Evolutionary conservation across 768 basidiomycete species (phyloP), one percentile per base, ranked within the genome.

Genomic region (Phaeotremella skinneri): DNA sequence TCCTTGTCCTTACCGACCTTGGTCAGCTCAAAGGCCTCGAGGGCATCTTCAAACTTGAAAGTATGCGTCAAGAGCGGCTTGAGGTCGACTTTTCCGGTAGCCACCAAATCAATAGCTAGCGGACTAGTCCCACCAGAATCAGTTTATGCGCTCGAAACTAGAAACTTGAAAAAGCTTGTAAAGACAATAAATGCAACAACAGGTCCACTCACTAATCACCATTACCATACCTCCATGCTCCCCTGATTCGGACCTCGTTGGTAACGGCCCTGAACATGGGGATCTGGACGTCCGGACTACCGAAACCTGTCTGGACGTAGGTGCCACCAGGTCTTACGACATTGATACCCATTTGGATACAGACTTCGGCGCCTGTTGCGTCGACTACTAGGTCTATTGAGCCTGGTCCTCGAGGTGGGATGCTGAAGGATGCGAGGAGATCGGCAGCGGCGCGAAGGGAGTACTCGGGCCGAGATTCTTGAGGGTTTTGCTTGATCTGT

Each of bases 361-460:
- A 94, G 4, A 86, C 86, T 76, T 94, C 91, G 2, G 93, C 92
- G 27, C 93, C 92, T 56, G 88, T 91, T 13, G 91, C 91, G 71
- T 98, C 93, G 47, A 96, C 80, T 58, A 94, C 87, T 30, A 96
- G 80, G 78, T 96, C 91, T 63, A 96, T 85, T 2, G 84, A 82
- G 6, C 82, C 81, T 21, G 79, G 75, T 16, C 92, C 93, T 41
- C 87, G 80, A 57, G 87, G 87, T 32, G 84, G 79, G 56, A 94
- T 84, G 7, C 82, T 82, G 42, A 93, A 82, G 29, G 82, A 77
- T 51, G 81, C 72, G 63, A 81, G 84, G 83, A 98, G 83, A 34
- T 81, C 79, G 30, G 80, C 79, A 2, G 89, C 87, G 57, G 86
- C 87, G 55, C 89, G 81, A 64, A 81, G 80, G 63, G 89, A 89